These are phyloP conservation scores for Spongospora subterranea DNA, from an alignment of 208 protist genomes.

Conservation along the genomic window DNA sequence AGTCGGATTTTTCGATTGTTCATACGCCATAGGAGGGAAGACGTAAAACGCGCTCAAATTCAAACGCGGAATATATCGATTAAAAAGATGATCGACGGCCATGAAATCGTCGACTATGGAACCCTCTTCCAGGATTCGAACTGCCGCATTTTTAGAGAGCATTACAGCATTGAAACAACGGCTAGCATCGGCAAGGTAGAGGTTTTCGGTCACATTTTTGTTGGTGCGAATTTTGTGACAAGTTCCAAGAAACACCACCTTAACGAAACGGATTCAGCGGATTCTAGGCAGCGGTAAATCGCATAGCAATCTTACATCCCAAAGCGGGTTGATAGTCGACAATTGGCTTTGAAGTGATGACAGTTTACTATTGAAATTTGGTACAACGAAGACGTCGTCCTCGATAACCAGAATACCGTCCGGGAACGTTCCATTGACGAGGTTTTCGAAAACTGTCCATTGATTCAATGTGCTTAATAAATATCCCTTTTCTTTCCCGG, in stretches of 20 bases:
- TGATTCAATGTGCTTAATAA: slow-evolving; percentile 33
- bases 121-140: background rate
- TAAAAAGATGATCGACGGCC: slow-evolving; percentile 42
- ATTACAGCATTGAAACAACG: slow-evolving; percentile 33
- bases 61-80: background rate
- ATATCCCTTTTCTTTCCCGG: background rate
- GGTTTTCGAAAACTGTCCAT: slow-evolving; percentile 13
- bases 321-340: background rate
- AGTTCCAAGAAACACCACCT: slow-evolving; percentile 35
- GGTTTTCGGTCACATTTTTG: background rate
- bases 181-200: slow-evolving; percentile 3
- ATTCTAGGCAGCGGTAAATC: background rate
- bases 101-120: background rate
- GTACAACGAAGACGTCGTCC: slow-evolving; percentile 16
- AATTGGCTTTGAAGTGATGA: background rate
- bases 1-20: background rate
- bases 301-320: background rate
- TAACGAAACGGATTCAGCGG: background rate
- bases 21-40: background rate
- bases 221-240: background rate
- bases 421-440: slow-evolving; percentile 5
- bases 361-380: slow-evolving; percentile 17
- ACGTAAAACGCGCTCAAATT: background rate
- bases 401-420: background rate
- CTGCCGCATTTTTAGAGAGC: background rate